These are phyloP conservation scores for Talaromyces sp. DNA, from an alignment of 2,329 filamentous ascomycete species.

Conservation along the genomic window DNA sequence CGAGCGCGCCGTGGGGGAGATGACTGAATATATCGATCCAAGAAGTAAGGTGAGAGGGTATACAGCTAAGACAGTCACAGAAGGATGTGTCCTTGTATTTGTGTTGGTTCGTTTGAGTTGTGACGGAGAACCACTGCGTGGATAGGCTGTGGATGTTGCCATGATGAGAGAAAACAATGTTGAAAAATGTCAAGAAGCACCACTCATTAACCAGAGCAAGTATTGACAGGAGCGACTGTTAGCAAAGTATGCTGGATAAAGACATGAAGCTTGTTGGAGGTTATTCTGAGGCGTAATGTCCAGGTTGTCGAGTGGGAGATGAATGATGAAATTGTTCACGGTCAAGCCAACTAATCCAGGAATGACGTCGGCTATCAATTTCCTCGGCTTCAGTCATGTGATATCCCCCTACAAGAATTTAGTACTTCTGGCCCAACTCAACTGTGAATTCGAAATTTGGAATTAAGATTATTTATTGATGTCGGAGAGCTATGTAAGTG, in stretches of 20 bases:
- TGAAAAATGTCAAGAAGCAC: neutral
- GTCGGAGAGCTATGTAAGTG: neutral
- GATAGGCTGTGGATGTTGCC: slow-evolving; percentile 10
- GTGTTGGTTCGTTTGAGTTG: slow-evolving; percentile 4
- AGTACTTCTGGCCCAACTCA: too few species aligned
- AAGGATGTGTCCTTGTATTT: slow-evolving; percentile 42
- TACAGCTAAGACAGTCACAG: slow-evolving; percentile 61
- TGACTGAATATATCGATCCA: slow-evolving; percentile 73
- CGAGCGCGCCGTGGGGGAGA: slow-evolving; percentile 67
- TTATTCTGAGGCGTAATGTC: neutral
- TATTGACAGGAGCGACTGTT: neutral
- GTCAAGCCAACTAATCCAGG: neutral
- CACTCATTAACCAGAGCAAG: neutral
- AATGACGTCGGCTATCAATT: slow-evolving; percentile 11
- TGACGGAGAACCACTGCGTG: slow-evolving; percentile 9
- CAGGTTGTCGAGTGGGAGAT: neutral
- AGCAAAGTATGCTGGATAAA: neutral
- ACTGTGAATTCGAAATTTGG: neutral
- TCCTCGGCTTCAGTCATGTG: slow-evolving; percentile 7
- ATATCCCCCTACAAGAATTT: neutral
- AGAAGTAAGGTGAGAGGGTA: slow-evolving; percentile 78
- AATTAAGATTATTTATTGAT: neutral
- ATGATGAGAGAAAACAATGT: slow-evolving; percentile 13
- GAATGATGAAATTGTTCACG: neutral
- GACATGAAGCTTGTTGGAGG: neutral